These are phyloP conservation scores for Podospora anserina DNA, from an alignment of 495 filamentous ascomycete genomes.

Conservation along the genomic window DNA sequence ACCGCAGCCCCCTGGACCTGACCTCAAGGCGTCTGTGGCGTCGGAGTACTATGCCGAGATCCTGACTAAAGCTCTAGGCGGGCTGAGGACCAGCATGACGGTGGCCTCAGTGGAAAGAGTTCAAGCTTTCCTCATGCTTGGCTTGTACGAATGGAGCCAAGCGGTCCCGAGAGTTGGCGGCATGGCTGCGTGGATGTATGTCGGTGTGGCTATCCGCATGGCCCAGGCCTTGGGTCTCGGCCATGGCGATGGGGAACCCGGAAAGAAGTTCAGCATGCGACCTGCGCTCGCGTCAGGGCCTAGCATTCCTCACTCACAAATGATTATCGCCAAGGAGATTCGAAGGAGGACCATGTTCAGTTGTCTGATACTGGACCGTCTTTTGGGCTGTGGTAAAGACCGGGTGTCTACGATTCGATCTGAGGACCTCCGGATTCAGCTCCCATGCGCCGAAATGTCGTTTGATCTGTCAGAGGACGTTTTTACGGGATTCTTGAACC, in stretches of 20 bases:
- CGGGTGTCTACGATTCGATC: constrained; percentile 65
- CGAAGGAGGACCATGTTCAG: constrained; percentile 82
- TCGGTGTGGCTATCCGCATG: constrained; percentile 71
- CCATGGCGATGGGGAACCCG: constrained; percentile 52
- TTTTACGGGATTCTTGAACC: constrained; percentile 48
- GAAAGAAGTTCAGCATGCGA: constrained; percentile 25
- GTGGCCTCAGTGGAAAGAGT: constrained; percentile 64
- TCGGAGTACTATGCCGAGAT: constrained; percentile 78
- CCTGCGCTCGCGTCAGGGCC: constrained; percentile 16
- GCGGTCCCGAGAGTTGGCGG: constrained; percentile 56
- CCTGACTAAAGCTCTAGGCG: constrained; percentile 62
- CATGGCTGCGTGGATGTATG: constrained; percentile 71
- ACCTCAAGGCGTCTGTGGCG: constrained; percentile 59
- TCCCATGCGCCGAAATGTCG: constrained; percentile 63
- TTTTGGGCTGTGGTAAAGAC: constrained; percentile 71
- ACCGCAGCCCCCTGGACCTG: constrained; percentile 28
- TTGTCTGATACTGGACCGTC: constrained; percentile 78
- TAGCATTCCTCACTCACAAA: constrained; percentile 38
- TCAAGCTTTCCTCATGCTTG: constrained; percentile 78
- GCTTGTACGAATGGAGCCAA: constrained; percentile 82
- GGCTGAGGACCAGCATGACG: constrained; percentile 51
- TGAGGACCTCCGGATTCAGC: constrained; percentile 64
- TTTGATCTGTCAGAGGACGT: constrained; percentile 70
- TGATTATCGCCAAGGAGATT: constrained; percentile 69
- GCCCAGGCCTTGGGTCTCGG: constrained; percentile 69